Evolutionary conservation across 495 filamentous ascomycete genomes (phyloP).

Genomic region (Cudoniella acicularis): DNA sequence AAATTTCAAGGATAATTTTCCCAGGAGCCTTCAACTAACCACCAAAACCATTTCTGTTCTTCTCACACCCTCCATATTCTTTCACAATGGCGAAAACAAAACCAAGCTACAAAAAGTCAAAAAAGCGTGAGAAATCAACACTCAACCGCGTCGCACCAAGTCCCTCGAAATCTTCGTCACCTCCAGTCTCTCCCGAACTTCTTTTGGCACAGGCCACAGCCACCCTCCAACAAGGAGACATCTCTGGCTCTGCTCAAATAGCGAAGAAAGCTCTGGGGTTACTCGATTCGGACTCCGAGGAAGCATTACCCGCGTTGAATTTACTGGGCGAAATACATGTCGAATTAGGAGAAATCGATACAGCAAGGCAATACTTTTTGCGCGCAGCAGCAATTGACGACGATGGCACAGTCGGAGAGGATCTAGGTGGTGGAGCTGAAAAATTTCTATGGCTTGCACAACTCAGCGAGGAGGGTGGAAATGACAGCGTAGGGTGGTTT

Average conservation of each 20-base stretch:
- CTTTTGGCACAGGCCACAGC: conserved; percentile 66
- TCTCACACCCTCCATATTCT: not conserved
- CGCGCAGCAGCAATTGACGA: conserved; percentile 69
- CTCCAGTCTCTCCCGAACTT: conserved; percentile 36
- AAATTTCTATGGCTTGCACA: conserved; percentile 97
- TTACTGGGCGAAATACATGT: conserved; percentile 81
- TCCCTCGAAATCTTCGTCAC: conserved; percentile 26
- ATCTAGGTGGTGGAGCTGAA: conserved; percentile 67
- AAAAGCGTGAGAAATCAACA: conserved; percentile 34
- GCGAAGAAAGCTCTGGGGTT: conserved; percentile 60
- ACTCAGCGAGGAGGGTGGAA: conserved; percentile 80
- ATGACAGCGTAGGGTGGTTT: conserved; percentile 83
- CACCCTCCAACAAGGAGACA: conserved; percentile 66
- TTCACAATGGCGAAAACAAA: conserved; percentile 27
- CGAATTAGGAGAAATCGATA: conserved; percentile 74
- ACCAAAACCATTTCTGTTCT: not conserved
- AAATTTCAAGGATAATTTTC: not conserved
- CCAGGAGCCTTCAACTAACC: not conserved
- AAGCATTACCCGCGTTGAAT: conserved; percentile 62
- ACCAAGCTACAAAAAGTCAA: conserved; percentile 27
- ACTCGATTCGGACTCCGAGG: conserved; percentile 28
- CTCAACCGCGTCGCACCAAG: conserved; percentile 19
- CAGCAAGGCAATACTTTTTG: conserved; percentile 64
- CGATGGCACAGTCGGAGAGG: conserved; percentile 54
- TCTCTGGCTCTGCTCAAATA: conserved; percentile 61